A percentile compares a stretch with the other conserved stretches of the same genome.
phyloP scores from a whole-genome alignment of 495 filamentous ascomycete species.

The Bathelium albidoporum region DNA sequence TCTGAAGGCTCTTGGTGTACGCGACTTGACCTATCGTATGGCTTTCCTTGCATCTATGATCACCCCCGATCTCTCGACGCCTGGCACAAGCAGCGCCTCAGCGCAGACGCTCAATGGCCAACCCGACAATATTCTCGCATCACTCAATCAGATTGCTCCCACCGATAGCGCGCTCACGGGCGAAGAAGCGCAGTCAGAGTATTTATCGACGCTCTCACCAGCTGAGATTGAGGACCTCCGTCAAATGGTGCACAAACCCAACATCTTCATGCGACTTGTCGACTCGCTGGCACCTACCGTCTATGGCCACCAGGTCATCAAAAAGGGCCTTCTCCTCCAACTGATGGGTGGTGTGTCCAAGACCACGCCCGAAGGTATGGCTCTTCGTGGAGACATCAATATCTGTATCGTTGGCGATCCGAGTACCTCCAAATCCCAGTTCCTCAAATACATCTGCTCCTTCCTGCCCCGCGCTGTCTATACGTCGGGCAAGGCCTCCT shows the following conservation, averaged over 20 bases:
- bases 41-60: constrained; percentile 98
- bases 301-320: constrained; percentile 93
- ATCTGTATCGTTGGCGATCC: constrained; percentile 98
- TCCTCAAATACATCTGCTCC: constrained; percentile 94
- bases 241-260: constrained; percentile 85
- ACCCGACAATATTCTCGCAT: constrained; percentile 68
- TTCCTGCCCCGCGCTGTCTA: constrained; percentile 95
- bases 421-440: constrained; percentile 96
- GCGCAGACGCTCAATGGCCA: constrained; percentile 60
- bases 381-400: constrained; percentile 92
- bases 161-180: constrained; percentile 53
- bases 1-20: constrained; percentile 82
- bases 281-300: constrained; percentile 96
- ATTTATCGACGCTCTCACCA: constrained; percentile 69
- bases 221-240: constrained; percentile 86
- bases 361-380: constrained; percentile 81
- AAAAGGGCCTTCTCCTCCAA: constrained; percentile 91
- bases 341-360: constrained; percentile 90
- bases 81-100: constrained; percentile 45
- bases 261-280: constrained; percentile 88
- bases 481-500: constrained; percentile 95
- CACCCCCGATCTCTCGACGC: constrained; percentile 75
- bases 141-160: constrained; percentile 58
- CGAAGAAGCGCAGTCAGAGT: constrained; percentile 78
- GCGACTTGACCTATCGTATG: constrained; percentile 92